Evolutionary conservation across 306 rosid species (phyloP), one percentile per base, ranked within the genome.

Genomic region (Sphenostylis stenocarpa): DNA sequence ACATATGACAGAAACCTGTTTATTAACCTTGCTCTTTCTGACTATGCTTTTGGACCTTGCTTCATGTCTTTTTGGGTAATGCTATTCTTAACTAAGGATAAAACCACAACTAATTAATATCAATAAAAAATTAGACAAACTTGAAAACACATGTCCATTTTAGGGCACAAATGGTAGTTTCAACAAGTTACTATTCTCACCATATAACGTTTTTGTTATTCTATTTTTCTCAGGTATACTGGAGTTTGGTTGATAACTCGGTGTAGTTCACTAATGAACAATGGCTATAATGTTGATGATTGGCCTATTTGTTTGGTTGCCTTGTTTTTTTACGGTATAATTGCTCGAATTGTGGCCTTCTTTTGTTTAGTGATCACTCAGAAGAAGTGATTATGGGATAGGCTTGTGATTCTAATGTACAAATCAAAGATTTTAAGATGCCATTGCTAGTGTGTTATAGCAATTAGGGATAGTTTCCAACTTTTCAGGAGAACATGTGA

Each of bases 181-280:
- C 14, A 20, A 16, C 41, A 39, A 53, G 12, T 55, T 26, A 10
- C 21, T 49, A 65, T 51, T 51, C 15, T 61, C 53, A 12, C 23
- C 77, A 43, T 62, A 12, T 77, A 53, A 82, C 49, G 1, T 10
- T 56, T 63, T 53, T 7, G 33, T 31, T 64, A 38, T 81, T 65
- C 10, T 75, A 2, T 31, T 49, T 64, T 75, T 52, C 44, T 44
- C 88, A 91, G 97, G 93, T 88, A 90, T 51, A 86, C 95, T 5
- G 97, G 97, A 48, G 95, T 91, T 49, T 90, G 97, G 97, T 77
- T 91, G 81, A 91, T 91, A 58, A 88, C 93, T n/a, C 97, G 97
- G 5, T 91, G 97, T 77, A 77, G 83, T 77, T 85, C 87, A n/a
- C 80, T 91, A 24, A 73, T 76, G 84, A 66, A 62, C 24, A 82